phyloP scores from a whole-genome alignment of 2,329 filamentous ascomycete species.

The Chrysosporium keratinophilum region DNA sequence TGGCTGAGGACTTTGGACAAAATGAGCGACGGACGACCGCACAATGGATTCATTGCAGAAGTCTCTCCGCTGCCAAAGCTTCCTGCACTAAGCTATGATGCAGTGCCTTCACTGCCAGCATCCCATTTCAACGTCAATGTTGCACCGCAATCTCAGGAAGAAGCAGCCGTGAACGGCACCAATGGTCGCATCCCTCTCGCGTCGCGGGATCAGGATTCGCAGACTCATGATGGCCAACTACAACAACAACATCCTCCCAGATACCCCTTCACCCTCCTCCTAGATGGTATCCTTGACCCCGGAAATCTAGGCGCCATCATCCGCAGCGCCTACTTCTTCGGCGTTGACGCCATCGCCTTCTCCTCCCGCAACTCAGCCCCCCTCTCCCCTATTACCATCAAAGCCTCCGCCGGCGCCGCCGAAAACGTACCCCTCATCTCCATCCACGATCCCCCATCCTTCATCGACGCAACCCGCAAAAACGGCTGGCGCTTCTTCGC shows the following conservation, averaged over 20 bases:
- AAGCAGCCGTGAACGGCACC: constrained; percentile 60
- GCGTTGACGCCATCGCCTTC: constrained; percentile 70
- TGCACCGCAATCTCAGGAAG: constrained; percentile 62
- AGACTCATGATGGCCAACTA: background rate
- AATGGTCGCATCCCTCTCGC: constrained; percentile 40
- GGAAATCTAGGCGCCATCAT: constrained; percentile 86
- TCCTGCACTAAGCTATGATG: constrained; percentile 52
- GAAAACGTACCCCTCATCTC: constrained; percentile 68
- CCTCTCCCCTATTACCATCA: constrained; percentile 66
- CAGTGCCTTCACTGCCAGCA: constrained; percentile 37
- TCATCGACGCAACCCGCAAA: constrained; percentile 56
- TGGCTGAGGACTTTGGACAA: constrained; percentile 66
- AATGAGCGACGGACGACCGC: constrained; percentile 70
- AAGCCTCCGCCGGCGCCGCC: constrained; percentile 77
- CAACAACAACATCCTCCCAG: constrained; percentile 12
- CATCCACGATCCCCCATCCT: constrained; percentile 55
- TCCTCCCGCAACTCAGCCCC: constrained; percentile 63
- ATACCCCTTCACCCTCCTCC: constrained; percentile 36
- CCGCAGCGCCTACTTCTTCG: constrained; percentile 81
- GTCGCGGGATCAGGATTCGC: background rate
- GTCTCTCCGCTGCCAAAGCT: constrained; percentile 68
- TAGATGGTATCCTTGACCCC: constrained; percentile 56
- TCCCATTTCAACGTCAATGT: constrained; percentile 51
- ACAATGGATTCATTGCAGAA: constrained; percentile 85
- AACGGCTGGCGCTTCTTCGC: constrained; percentile 79